Conservation (phyloP, 2,329 filamentous ascomycete genomes). For the Myriosclerotinia duriaeana region DNA sequence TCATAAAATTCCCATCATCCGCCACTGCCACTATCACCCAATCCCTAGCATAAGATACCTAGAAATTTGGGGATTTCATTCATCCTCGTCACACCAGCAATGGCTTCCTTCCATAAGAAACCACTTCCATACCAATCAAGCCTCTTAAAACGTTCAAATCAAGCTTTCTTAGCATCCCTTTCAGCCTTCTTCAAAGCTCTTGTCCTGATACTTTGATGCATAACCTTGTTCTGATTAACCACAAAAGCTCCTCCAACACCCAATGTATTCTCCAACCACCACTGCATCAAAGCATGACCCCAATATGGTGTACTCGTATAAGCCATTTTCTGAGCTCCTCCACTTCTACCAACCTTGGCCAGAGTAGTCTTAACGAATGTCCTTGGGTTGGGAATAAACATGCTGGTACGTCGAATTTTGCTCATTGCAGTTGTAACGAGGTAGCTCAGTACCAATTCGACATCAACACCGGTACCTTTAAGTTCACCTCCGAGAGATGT, state of each 20-base stretch:
- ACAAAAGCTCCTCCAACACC: slow-evolving; percentile 58
- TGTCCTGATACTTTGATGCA: slow-evolving; percentile 68
- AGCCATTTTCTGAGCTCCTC: slow-evolving; percentile 74
- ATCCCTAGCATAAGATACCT: background rate
- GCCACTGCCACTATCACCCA: background rate
- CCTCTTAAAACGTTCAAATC: background rate
- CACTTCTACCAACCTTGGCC: slow-evolving; percentile 74
- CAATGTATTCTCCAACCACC: slow-evolving; percentile 64
- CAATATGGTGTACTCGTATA: slow-evolving; percentile 91
- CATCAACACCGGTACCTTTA: slow-evolving; percentile 74
- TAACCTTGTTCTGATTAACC: slow-evolving; percentile 60
- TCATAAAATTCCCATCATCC: background rate
- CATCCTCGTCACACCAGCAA: slow-evolving; percentile 27
- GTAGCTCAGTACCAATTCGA: slow-evolving; percentile 90
- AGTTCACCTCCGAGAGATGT: slow-evolving; percentile 82
- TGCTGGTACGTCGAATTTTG: slow-evolving; percentile 80
- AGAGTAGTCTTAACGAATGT: slow-evolving; percentile 78
- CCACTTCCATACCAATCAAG: background rate
- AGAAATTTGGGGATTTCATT: slow-evolving; percentile 7
- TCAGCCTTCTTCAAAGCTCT: slow-evolving; percentile 70
- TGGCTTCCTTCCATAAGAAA: slow-evolving; percentile 23
- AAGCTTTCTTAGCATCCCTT: slow-evolving; percentile 59
- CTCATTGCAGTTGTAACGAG: slow-evolving; percentile 96
- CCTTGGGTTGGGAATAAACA: slow-evolving; percentile 77
- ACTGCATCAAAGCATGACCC: slow-evolving; percentile 87